Evolutionary conservation across 225 moss, liverwort and hornwort genomes (phyloP).

Genomic region (Neckera pumila): DNA sequence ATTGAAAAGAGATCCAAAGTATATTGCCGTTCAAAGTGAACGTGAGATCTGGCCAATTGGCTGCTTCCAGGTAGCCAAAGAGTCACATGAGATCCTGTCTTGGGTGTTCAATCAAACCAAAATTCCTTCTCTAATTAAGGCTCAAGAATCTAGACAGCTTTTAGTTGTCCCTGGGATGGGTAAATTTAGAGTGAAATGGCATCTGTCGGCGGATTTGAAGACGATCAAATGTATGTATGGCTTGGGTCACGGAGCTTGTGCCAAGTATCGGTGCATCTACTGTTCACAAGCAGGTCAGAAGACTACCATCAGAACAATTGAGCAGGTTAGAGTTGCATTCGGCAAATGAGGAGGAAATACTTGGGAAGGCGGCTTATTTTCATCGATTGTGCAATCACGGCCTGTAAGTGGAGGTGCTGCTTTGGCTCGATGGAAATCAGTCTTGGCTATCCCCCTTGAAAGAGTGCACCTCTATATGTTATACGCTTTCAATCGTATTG

Average conservation of each 20-base stretch:
- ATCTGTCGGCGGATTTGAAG: background rate
- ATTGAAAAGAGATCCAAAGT: no score
- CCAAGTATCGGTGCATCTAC: background rate
- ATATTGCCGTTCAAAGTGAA: no score
- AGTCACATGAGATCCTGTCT: no score
- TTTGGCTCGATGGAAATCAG: background rate
- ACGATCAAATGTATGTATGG: background rate
- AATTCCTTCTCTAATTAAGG: no score
- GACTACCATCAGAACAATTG: fast-evolving
- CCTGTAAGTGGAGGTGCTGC: background rate
- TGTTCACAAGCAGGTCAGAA: background rate
- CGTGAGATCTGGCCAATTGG: no score
- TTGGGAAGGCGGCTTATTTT: background rate
- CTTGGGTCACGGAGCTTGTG: background rate
- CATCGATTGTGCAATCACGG: background rate
- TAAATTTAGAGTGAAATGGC: background rate
- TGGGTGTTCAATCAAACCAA: no score
- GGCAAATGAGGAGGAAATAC: background rate
- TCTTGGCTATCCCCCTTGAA: background rate
- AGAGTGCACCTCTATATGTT: background rate
- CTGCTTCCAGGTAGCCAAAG: no score
- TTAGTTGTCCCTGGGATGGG: background rate
- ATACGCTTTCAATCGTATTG: background rate
- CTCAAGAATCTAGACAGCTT: background rate
- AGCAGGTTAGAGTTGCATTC: background rate